Percentiles rank a stretch among this genome's conserved stretches.
Evolutionary conservation across 192 early-diverging fungal genomes (phyloP).

Genomic region (Backusella macrospora): DNA sequence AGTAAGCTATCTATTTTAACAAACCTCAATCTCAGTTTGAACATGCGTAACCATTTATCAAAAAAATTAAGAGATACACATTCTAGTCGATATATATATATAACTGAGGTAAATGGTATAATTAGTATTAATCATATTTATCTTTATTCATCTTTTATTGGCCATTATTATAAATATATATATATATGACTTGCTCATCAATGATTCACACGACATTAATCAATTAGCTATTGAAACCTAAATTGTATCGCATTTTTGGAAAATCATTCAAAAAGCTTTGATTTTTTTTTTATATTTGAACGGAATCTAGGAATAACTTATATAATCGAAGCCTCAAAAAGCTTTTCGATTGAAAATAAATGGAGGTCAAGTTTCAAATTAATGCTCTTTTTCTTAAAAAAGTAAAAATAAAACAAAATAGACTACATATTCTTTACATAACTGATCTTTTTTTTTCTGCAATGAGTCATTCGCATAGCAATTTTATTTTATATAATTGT

Average conservation of each 20-base stretch:
- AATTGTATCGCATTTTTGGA: background rate
- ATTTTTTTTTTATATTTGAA: background rate
- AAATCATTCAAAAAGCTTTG: background rate
- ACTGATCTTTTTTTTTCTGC: background rate
- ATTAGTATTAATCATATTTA: background rate
- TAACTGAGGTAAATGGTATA: background rate
- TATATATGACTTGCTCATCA: background rate
- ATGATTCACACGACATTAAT: background rate
- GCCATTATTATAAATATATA: too few relatives aligned
- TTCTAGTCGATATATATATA: background rate
- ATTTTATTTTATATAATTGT: background rate
- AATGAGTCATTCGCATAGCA: background rate
- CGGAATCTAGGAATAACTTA: background rate
- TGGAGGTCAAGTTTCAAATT: slow-evolving; percentile 1
- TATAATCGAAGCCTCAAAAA: background rate
- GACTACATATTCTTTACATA: background rate
- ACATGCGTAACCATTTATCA: background rate
- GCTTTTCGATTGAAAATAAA: background rate
- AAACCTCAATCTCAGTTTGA: background rate
- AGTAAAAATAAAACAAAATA: background rate
- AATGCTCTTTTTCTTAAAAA: background rate
- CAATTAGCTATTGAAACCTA: background rate
- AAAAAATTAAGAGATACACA: background rate
- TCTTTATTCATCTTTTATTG: background rate
- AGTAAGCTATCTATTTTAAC: background rate